Evolutionary conservation across 768 basidiomycete genomes (phyloP).

Genomic region (Gymnopilus junonius): DNA sequence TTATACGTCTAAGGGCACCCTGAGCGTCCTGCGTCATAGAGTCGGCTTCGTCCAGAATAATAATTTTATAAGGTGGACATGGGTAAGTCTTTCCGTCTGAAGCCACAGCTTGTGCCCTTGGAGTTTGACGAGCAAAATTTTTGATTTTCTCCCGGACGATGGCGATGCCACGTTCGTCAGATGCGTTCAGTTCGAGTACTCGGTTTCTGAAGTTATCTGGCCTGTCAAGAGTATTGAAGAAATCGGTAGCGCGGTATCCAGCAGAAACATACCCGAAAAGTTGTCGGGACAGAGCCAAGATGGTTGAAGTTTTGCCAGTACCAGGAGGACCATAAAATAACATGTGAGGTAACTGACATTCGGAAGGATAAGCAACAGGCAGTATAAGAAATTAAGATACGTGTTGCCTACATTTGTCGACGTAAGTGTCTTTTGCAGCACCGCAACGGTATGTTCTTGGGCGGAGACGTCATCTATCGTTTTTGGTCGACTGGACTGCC

Average conservation of each 20-base stretch:
- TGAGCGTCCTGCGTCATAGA: conserved; percentile 99
- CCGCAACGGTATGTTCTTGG: conserved; percentile 94
- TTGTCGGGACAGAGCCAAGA: conserved; percentile 91
- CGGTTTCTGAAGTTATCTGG: conserved; percentile 93
- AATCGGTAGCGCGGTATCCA: neutral
- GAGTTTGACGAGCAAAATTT: conserved; percentile 92
- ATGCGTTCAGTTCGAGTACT: conserved; percentile 97
- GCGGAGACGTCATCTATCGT: conserved; percentile 98
- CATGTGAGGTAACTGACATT: conserved; percentile 93
- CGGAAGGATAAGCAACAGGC: neutral
- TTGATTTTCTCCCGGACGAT: conserved; percentile 99
- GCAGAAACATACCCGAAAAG: conserved; percentile 80
- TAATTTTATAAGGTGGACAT: conserved; percentile 97
- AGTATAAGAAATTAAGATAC: neutral
- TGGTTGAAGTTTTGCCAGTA: conserved; percentile 98
- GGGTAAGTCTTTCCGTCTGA: conserved; percentile 87
- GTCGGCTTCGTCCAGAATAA: conserved; percentile 98
- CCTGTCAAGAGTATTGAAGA: conserved; percentile 41
- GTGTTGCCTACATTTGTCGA: conserved; percentile 78
- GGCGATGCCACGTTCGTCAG: conserved; percentile 96
- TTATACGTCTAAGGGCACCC: conserved; percentile 94
- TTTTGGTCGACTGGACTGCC: conserved; percentile 81
- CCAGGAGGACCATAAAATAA: conserved; percentile 99
- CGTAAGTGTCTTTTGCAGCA: conserved; percentile 86
- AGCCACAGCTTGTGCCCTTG: conserved; percentile 73